These are phyloP conservation scores for Aegilops longissima DNA, from an alignment of 176 grass and related monocot species.

Conservation along the genomic window DNA sequence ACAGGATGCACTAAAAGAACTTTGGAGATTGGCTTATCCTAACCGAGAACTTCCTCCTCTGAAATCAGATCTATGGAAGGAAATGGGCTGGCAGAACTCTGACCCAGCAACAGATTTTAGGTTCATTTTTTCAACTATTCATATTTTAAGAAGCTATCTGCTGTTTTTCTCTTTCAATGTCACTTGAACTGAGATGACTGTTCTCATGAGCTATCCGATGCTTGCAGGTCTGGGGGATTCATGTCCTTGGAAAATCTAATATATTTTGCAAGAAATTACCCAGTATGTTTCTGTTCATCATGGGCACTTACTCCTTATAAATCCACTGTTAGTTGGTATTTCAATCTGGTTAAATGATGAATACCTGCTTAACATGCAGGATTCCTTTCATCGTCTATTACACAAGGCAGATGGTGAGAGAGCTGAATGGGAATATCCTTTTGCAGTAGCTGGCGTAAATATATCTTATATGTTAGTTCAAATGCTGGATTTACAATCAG, in stretches of 20 bases:
- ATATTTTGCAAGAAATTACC: slow-evolving; percentile 70
- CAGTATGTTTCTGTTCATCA: slow-evolving; percentile 41
- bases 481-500: slow-evolving; percentile 71
- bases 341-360: slow-evolving; percentile 32
- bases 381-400: slow-evolving; percentile 70
- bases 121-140: slow-evolving; percentile 37
- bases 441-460: slow-evolving; percentile 68
- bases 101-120: slow-evolving; percentile 90
- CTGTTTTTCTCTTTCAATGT: slow-evolving; percentile 6
- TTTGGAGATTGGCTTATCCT: slow-evolving; percentile 83
- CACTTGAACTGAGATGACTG: not conserved
- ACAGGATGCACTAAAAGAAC: slow-evolving; percentile 87
- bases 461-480: slow-evolving; percentile 69
- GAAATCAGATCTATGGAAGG: slow-evolving; percentile 89
- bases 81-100: slow-evolving; percentile 92
- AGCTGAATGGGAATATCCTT: slow-evolving; percentile 80
- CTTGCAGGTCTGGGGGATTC: slow-evolving; percentile 65
- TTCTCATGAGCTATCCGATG: not conserved
- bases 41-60: slow-evolving; percentile 66
- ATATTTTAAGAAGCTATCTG: slow-evolving; percentile 27
- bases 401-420: slow-evolving; percentile 60
- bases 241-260: slow-evolving; percentile 76
- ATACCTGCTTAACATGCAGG: slow-evolving; percentile 40
- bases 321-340: not conserved
- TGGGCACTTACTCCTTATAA: slow-evolving; percentile 15